Evolutionary conservation across 306 rosid genomes (phyloP).

Genomic region (Vigna angularis): DNA sequence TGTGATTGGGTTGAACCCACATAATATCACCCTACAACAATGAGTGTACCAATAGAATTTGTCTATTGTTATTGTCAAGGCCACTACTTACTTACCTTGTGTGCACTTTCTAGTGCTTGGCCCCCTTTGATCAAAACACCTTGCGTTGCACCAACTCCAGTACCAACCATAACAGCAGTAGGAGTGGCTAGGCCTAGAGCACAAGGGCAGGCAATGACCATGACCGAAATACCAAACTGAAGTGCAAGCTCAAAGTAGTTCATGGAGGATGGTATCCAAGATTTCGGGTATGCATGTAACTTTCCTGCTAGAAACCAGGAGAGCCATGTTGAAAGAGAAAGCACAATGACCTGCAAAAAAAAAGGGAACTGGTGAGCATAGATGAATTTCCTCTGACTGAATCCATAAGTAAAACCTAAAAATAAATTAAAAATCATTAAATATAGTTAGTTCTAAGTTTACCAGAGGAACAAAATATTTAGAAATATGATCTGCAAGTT

Average conservation of each 20-base stretch:
- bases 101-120: constrained; percentile 82
- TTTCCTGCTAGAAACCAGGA: constrained; percentile 77
- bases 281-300: constrained; percentile 67
- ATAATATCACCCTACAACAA: neutral
- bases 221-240: constrained; percentile 88
- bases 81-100: constrained; percentile 59
- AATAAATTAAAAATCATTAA: neutral
- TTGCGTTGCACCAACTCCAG: constrained; percentile 92
- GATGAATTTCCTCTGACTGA: neutral
- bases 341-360: constrained; percentile 61
- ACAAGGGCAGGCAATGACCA: constrained; percentile 98
- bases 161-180: constrained; percentile 93
- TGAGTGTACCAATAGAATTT: neutral
- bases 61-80: neutral
- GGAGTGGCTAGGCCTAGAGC: constrained; percentile 95
- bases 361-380: neutral
- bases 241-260: constrained; percentile 87
- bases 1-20: neutral
- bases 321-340: constrained; percentile 78
- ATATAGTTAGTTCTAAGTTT: constrained; percentile 6
- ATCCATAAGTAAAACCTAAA: neutral
- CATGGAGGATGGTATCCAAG: constrained; percentile 82
- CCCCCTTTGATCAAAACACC: constrained; percentile 95
- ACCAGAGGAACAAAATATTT: constrained; percentile 87
- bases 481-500: constrained; percentile 79